These are phyloP conservation scores for Chrysopogon serrulatus DNA, from an alignment of 176 grass and related monocot genomes.

Conservation along the genomic window DNA sequence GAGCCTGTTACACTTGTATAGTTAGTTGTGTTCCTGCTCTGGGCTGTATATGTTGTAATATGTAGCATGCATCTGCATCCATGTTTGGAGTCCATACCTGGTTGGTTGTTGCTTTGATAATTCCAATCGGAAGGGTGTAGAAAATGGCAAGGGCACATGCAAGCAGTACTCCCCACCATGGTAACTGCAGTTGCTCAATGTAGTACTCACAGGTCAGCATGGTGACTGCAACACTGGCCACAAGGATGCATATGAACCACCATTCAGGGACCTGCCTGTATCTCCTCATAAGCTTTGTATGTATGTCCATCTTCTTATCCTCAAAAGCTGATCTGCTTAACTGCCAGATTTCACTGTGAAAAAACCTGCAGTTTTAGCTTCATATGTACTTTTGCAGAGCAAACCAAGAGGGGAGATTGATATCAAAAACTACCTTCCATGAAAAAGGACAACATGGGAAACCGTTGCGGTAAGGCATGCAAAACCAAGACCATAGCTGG, in stretches of 20 bases:
- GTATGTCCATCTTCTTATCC: slow-evolving; percentile 69
- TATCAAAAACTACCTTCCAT: slow-evolving; percentile 55
- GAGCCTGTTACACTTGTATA: slow-evolving; percentile 34
- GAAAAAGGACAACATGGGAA: slow-evolving; percentile 68
- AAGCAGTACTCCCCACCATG: slow-evolving; percentile 92
- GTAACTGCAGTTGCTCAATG: slow-evolving; percentile 88
- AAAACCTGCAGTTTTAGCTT: not conserved
- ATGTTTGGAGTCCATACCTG: slow-evolving; percentile 35
- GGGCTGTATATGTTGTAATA: not conserved
- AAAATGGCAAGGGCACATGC: slow-evolving; percentile 71
- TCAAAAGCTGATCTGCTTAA: slow-evolving; percentile 79
- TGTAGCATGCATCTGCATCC: not conserved
- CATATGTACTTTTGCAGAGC: not conserved
- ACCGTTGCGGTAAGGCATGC: slow-evolving; percentile 78
- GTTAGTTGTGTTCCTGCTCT: not conserved
- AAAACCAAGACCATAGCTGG: slow-evolving; percentile 74
- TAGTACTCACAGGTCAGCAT: slow-evolving; percentile 87
- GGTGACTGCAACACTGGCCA: slow-evolving; percentile 46
- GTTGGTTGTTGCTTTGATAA: slow-evolving; percentile 91
- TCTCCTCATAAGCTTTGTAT: slow-evolving; percentile 78
- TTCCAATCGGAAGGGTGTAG: slow-evolving; percentile 86
- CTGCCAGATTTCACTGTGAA: slow-evolving; percentile 74
- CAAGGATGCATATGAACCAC: slow-evolving; percentile 85
- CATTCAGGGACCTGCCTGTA: slow-evolving; percentile 84
- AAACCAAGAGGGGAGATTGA: too few species aligned